phyloP scores from a whole-genome alignment of 2,329 filamentous ascomycete genomes.

The Acephala macrosclerotiorum region DNA sequence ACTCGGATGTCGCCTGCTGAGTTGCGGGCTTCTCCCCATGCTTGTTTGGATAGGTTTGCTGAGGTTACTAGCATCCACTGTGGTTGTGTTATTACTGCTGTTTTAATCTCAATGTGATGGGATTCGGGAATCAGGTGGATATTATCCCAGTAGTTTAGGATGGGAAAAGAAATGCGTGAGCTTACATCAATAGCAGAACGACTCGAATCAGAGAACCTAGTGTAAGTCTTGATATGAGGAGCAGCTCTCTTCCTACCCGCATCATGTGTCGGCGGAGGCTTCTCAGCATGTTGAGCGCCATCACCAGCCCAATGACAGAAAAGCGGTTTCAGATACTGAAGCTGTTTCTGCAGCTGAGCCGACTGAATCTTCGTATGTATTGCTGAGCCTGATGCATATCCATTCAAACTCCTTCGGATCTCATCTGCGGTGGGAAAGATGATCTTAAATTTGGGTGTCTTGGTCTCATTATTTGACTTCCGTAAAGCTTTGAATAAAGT shows the following conservation, averaged over 20 bases:
- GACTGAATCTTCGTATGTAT: slow-evolving; percentile 84
- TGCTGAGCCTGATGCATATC: slow-evolving; percentile 78
- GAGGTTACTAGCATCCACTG: slow-evolving; percentile 84
- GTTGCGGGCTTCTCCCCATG: slow-evolving; percentile 76
- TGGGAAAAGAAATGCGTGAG: not conserved
- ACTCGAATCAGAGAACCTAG: slow-evolving; percentile 60
- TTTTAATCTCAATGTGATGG: not conserved
- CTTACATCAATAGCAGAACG: slow-evolving; percentile 24
- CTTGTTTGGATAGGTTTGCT: slow-evolving; percentile 91
- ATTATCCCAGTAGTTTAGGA: not conserved
- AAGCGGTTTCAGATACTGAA: slow-evolving; percentile 73
- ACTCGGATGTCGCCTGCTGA: slow-evolving; percentile 69
- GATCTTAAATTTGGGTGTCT: slow-evolving; percentile 66
- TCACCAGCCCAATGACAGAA: slow-evolving; percentile 81
- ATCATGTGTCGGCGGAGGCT: slow-evolving; percentile 46
- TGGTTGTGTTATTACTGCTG: not conserved
- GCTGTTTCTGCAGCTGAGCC: slow-evolving; percentile 73
- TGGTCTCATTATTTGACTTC: slow-evolving; percentile 37
- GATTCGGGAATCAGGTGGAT: too few relatives aligned
- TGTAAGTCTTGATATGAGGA: slow-evolving; percentile 90
- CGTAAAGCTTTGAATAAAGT: slow-evolving; percentile 64
- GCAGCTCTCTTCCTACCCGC: slow-evolving; percentile 74
- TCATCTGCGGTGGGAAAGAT: slow-evolving; percentile 85
- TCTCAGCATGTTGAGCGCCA: slow-evolving; percentile 32
- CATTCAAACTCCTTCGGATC: slow-evolving; percentile 77